Conservation (phyloP, 495 filamentous ascomycete genomes). For the Aspergillus campestris region DNA sequence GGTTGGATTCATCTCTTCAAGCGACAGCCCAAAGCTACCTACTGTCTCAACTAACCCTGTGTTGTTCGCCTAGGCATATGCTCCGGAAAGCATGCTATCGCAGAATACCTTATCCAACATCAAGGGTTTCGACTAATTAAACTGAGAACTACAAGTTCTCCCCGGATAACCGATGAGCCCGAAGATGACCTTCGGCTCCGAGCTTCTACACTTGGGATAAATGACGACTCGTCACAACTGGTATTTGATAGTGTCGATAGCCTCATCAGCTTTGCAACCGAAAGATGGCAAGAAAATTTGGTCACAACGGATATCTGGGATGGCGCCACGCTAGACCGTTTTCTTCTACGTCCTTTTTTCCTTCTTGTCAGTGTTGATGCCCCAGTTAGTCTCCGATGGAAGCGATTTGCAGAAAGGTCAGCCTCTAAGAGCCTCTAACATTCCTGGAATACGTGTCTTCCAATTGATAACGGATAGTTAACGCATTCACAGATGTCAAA, state of each 20-base stretch:
- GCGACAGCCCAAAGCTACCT: not conserved
- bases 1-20: constrained; percentile 41
- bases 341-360: constrained; percentile 80
- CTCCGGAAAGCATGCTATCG: constrained; percentile 80
- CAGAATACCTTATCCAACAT: constrained; percentile 67
- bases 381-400: constrained; percentile 74
- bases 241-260: constrained; percentile 50
- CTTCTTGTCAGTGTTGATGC: constrained; percentile 88
- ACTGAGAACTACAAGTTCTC: constrained; percentile 14
- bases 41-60: constrained; percentile 8
- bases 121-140: constrained; percentile 57
- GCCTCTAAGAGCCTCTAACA: not conserved
- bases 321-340: constrained; percentile 57
- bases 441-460: too few species aligned
- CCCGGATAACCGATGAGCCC: constrained; percentile 17
- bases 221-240: constrained; percentile 12
- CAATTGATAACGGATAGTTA: not conserved
- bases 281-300: constrained; percentile 71
- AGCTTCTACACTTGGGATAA: constrained; percentile 16
- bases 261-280: constrained; percentile 78
- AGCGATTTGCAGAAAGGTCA: constrained; percentile 54
- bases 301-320: constrained; percentile 75
- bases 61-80: constrained; percentile 59
- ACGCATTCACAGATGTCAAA: constrained; percentile 29
- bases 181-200: constrained; percentile 25